phyloP scores from a whole-genome alignment of 176 grass and related monocot genomes.

The Eremochloa ophiuroides region DNA sequence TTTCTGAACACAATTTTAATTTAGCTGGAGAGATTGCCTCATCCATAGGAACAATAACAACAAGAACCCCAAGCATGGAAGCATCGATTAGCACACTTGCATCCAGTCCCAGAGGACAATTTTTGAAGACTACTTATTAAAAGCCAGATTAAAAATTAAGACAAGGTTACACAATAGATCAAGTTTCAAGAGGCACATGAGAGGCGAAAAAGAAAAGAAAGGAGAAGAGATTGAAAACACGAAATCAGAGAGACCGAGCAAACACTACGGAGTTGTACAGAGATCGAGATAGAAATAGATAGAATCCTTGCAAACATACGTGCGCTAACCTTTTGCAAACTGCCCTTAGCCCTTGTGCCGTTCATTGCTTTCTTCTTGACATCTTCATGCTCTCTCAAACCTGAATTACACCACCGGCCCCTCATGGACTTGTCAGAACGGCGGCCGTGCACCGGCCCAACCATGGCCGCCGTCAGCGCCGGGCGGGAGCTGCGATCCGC shows the following conservation, averaged over 20 bases:
- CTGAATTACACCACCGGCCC: slow-evolving; percentile 7
- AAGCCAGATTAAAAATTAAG: slow-evolving; percentile 41
- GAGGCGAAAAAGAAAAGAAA: slow-evolving; percentile 1
- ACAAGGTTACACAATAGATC: slow-evolving; percentile 43
- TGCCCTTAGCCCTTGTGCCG: slow-evolving; percentile 25
- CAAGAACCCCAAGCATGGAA: slow-evolving; percentile 1
- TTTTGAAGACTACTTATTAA: slow-evolving; percentile 30
- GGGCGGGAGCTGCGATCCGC: slow-evolving; percentile 47
- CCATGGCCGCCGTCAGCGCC: slow-evolving; percentile 69
- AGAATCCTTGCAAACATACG: slow-evolving; percentile 27
- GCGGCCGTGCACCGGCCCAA: slow-evolving; percentile 43
- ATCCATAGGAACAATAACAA: slow-evolving; percentile 46
- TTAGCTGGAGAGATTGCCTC: slow-evolving; percentile 26
- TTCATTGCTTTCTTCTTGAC: slow-evolving; percentile 35
- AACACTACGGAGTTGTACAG: slow-evolving; percentile 61
- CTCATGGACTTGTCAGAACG: slow-evolving; percentile 50
- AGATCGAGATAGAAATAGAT: slow-evolving; percentile 42
- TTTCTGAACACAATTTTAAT: slow-evolving; percentile 34
- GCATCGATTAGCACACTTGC: slow-evolving; percentile 16
- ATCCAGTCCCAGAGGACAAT: slow-evolving; percentile 19
- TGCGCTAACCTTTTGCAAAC: slow-evolving; percentile 80
- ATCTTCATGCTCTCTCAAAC: slow-evolving; percentile 23
- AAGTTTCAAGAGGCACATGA: slow-evolving; percentile 32
- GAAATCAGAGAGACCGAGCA: slow-evolving; percentile 39
- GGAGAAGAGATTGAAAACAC: slow-evolving; percentile 28